These are phyloP conservation scores for Blastobotrys indianensis DNA, from an alignment of 1,139 yeast species.

Conservation along the genomic window DNA sequence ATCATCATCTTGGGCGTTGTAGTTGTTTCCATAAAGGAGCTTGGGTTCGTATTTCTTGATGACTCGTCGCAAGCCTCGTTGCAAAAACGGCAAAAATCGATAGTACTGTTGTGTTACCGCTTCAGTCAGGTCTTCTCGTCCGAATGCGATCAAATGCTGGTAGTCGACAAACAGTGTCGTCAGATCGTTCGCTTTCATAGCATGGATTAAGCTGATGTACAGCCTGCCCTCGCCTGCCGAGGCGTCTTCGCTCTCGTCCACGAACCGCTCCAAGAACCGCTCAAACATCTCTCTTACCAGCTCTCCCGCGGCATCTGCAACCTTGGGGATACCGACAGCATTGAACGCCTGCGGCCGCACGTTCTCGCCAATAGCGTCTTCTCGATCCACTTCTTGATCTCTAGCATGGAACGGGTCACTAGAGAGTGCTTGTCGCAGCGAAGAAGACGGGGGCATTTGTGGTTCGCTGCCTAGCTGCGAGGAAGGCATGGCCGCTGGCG, in stretches of 20 bases:
- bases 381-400: conserved; percentile 2
- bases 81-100: conserved; percentile 80
- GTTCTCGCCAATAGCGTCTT: conserved; percentile 7
- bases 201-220: conserved; percentile 74
- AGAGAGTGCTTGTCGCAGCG: background rate
- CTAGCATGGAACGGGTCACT: conserved; percentile 5
- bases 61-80: conserved; percentile 66
- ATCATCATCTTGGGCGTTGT: conserved; percentile 11
- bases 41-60: conserved; percentile 74
- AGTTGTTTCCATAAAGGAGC: conserved; percentile 42
- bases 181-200: conserved; percentile 71
- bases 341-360: conserved; percentile 9
- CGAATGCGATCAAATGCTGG: conserved; percentile 55
- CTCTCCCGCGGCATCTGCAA: conserved; percentile 87
- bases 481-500: background rate
- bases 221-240: conserved; percentile 45
- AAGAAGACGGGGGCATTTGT: conserved; percentile 8
- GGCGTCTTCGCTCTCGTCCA: conserved; percentile 32
- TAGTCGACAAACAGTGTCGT: conserved; percentile 82
- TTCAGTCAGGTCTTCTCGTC: conserved; percentile 56
- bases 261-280: conserved; percentile 66
- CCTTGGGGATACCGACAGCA: conserved; percentile 57
- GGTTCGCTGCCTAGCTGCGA: conserved; percentile 1
- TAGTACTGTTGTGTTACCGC: conserved; percentile 90
- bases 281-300: conserved; percentile 90